phyloP scores from a whole-genome alignment of 2,329 filamentous ascomycete species.

The Fusarium tupiense region DNA sequence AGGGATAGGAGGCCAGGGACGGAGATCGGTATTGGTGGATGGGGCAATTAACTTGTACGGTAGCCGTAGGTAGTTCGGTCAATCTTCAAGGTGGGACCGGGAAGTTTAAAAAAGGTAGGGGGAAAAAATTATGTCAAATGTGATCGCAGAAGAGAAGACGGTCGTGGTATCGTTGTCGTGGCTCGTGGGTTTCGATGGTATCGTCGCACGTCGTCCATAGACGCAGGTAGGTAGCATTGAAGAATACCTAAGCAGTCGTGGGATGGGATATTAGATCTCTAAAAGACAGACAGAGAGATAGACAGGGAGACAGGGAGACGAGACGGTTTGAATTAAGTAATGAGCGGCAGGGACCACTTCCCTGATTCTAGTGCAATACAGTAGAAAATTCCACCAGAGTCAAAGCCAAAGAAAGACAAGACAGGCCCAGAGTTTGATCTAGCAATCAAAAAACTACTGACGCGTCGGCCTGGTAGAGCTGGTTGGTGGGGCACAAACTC shows the following conservation, averaged over 20 bases:
- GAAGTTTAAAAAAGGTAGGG: neutral
- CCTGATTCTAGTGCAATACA: slow-evolving; percentile 20
- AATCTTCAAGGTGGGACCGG: slow-evolving; percentile 20
- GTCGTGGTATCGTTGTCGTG: slow-evolving; percentile 35
- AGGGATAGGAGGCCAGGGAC: slow-evolving; percentile 23
- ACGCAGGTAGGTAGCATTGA: slow-evolving; percentile 14
- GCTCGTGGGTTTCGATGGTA: slow-evolving; percentile 21
- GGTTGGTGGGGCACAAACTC: slow-evolving; percentile 34
- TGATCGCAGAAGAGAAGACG: slow-evolving; percentile 14
- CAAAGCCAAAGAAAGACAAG: slow-evolving; percentile 5
- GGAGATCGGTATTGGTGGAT: slow-evolving; percentile 14
- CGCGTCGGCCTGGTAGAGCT: slow-evolving; percentile 35
- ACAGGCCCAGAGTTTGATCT: slow-evolving; percentile 22
- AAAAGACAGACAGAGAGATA: slow-evolving; percentile 4
- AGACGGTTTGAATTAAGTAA: slow-evolving; percentile 40
- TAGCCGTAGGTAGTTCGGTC: slow-evolving; percentile 13
- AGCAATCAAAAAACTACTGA: slow-evolving; percentile 33
- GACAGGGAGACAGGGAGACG: neutral
- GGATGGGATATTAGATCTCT: slow-evolving; percentile 28
- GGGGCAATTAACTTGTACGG: slow-evolving; percentile 11
- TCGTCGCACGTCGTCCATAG: slow-evolving; percentile 18
- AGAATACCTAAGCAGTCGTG: slow-evolving; percentile 9
- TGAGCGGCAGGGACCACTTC: slow-evolving; percentile 45
- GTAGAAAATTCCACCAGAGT: slow-evolving; percentile 19
- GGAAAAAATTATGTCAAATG: slow-evolving; percentile 7